phyloP scores from a whole-genome alignment of 768 basidiomycete species.

The Nidularia sp. region DNA sequence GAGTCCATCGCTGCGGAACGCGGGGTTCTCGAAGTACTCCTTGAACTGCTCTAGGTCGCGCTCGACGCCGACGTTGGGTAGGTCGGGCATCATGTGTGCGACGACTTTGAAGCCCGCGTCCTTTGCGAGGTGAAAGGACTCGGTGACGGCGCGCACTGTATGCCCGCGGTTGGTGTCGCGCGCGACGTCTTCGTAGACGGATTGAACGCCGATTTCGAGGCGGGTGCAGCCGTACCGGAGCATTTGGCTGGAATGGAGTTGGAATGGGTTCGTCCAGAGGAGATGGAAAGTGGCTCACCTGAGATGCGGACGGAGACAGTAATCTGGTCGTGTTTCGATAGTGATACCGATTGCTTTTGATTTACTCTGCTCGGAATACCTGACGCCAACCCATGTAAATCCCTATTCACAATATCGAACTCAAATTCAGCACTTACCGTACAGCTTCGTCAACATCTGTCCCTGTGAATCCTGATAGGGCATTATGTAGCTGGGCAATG shows the following conservation, averaged over 20 bases:
- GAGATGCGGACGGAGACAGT: conserved; percentile 94
- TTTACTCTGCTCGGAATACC: conserved; percentile 95
- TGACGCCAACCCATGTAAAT: conserved; percentile 18
- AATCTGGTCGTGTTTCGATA: conserved; percentile 97
- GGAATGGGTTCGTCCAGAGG: neutral
- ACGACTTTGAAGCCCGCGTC: conserved; percentile 99
- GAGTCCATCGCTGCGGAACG: conserved; percentile 93
- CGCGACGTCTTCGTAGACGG: conserved; percentile 98
- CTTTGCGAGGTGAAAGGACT: conserved; percentile 96
- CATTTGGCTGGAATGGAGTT: conserved; percentile 75
- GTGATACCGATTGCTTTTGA: conserved; percentile 99
- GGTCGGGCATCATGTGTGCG: conserved; percentile 99
- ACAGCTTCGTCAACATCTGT: conserved; percentile 95
- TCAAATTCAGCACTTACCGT: conserved; percentile 34
- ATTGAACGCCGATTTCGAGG: conserved; percentile 97
- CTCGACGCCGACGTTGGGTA: conserved; percentile 96
- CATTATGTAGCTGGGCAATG: conserved; percentile 94
- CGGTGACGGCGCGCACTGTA: conserved; percentile 94
- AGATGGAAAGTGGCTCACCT: conserved; percentile 40
- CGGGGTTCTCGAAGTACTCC: conserved; percentile 98
- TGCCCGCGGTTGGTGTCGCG: conserved; percentile 98
- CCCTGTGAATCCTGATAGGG: conserved; percentile 91
- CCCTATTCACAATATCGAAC: neutral
- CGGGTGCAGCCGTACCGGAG: conserved; percentile 98
- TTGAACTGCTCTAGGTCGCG: conserved; percentile 98